phyloP scores from a whole-genome alignment of 2,329 filamentous ascomycete species.

The Xylaria arbuscula region DNA sequence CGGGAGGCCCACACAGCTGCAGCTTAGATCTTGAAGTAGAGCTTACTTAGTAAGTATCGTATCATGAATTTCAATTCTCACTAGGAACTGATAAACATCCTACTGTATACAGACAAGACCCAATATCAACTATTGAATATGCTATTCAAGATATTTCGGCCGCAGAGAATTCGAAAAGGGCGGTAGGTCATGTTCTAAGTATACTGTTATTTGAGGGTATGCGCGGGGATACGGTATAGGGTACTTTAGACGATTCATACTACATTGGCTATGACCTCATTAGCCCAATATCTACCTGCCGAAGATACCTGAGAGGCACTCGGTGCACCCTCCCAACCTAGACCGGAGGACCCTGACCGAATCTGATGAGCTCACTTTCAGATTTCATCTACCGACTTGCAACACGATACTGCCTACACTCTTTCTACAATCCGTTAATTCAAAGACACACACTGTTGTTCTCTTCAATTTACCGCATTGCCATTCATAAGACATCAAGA shows the following conservation, averaged over 20 bases:
- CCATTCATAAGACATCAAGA: conserved; percentile 9
- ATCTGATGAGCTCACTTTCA: conserved; percentile 15
- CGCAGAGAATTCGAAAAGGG: too few species aligned
- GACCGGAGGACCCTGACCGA: conserved; percentile 13
- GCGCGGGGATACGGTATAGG: too few species aligned
- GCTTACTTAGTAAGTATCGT: background rate
- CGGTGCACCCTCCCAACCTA: too few species aligned
- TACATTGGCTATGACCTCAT: conserved; percentile 24
- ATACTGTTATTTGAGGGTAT: background rate
- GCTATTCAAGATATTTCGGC: too few species aligned
- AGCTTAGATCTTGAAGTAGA: conserved; percentile 5
- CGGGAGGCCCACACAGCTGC: conserved; percentile 2
- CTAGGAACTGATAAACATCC: too few species aligned
- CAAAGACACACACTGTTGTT: conserved; percentile 8
- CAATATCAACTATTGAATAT: too few species aligned
- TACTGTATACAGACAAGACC: too few species aligned
- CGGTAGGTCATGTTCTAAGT: too few species aligned
- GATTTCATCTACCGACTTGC: background rate
- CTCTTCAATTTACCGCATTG: background rate
- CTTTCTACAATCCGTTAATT: conserved; percentile 1
- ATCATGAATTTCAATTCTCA: background rate
- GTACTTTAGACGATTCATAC: background rate
- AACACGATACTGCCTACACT: background rate
- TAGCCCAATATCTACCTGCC: background rate
- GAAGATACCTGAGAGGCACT: conserved; percentile 3